Percentiles rank a stretch among this genome's conserved stretches.
Evolutionary conservation across 2,329 filamentous ascomycete genomes (phyloP).

Genomic region (Thelonectria rubi): DNA sequence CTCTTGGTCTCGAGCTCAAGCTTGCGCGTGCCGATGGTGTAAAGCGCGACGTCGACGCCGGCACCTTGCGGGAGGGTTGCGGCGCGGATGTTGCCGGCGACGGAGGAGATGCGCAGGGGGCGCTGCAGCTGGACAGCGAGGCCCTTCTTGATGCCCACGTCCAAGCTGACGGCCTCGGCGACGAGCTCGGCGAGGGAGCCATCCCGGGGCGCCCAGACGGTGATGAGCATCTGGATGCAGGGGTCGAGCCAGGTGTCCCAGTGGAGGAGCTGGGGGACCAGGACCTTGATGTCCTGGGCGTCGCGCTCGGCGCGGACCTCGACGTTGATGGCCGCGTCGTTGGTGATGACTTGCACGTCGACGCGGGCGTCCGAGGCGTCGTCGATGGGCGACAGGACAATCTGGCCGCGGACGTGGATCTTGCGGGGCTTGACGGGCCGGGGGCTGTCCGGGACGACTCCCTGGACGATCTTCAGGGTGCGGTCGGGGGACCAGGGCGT

Average conservation of each 20-base stretch:
- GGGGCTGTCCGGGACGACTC: slow-evolving; percentile 34
- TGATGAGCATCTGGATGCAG: slow-evolving; percentile 59
- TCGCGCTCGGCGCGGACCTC: slow-evolving; percentile 46
- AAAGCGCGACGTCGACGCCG: slow-evolving; percentile 45
- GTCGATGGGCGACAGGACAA: slow-evolving; percentile 54
- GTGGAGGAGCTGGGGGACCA: slow-evolving; percentile 49
- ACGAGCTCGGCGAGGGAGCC: slow-evolving; percentile 50
- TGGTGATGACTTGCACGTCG: slow-evolving; percentile 56
- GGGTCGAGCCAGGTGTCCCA: slow-evolving; percentile 45
- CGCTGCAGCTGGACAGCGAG: slow-evolving; percentile 48
- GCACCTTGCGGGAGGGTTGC: too few species aligned
- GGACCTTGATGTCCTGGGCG: slow-evolving; percentile 51
- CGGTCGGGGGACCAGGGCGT: slow-evolving; percentile 48
- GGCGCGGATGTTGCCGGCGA: slow-evolving; percentile 48
- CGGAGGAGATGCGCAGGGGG: slow-evolving; percentile 46
- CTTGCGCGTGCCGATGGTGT: slow-evolving; percentile 53
- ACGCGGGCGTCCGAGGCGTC: slow-evolving; percentile 49
- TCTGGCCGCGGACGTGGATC: slow-evolving; percentile 55
- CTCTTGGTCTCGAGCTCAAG: slow-evolving; percentile 55
- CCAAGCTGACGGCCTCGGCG: slow-evolving; percentile 51
- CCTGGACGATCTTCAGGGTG: slow-evolving; percentile 54
- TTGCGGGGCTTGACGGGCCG: slow-evolving; percentile 34
- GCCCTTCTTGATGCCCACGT: slow-evolving; percentile 52
- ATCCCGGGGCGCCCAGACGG: slow-evolving; percentile 56
- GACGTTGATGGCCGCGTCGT: slow-evolving; percentile 53